Evolutionary conservation across 2,329 filamentous ascomycete genomes (phyloP), one percentile per base, ranked within the genome.

Genomic region (Pseudogymnoascus sp.): DNA sequence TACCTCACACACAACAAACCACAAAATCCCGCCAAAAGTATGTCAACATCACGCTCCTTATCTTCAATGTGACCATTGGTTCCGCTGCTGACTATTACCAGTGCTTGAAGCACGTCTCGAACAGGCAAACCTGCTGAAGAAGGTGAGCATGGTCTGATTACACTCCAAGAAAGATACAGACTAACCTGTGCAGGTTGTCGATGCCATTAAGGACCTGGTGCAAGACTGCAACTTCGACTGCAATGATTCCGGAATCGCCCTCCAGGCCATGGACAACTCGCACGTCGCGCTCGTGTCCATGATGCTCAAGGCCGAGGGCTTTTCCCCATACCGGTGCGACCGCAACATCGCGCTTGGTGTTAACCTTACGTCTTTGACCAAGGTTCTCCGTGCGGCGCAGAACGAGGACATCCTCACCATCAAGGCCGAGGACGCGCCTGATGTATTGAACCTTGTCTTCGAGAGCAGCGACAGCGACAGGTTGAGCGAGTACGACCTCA

Each of bases 201-300:
- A 99, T 76, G 91, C 96, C 72, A 97, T 99, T 87, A 97, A 97
- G 80, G 95, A 99, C 74, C 87, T 99, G 61, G 95, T 99, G 62
- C 95, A 97, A 79, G 95, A 99, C 81, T 99, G 95, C 87, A 99
- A 99, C 81, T 99, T 99, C 81, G 95, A 99, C 84, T 99, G 96
- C 89, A 99, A 97, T 89, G 96, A 99, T 83, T 93, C 91, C 63
- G 95, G 95, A 67, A 95, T 99, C 74, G 93, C 93, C 61, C 90
- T 99, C 63, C 95, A 99, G 80, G 95, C 95, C 74, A 99, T 99
- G 96, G 95, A 99, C 83, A 99, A 97, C 86, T 97, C 93, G 61
- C 95, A 99, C 80, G 95, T 99, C 72, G 95, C 95, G 67, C 90
- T 99, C 63, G 95, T 99, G 62, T 97, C 95, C 69, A 99, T 99